Percentiles rank a stretch among this genome's conserved stretches.
Conservation (phyloP, 352 stramenopile genomes). For the Pythium aristosporum region DNA sequence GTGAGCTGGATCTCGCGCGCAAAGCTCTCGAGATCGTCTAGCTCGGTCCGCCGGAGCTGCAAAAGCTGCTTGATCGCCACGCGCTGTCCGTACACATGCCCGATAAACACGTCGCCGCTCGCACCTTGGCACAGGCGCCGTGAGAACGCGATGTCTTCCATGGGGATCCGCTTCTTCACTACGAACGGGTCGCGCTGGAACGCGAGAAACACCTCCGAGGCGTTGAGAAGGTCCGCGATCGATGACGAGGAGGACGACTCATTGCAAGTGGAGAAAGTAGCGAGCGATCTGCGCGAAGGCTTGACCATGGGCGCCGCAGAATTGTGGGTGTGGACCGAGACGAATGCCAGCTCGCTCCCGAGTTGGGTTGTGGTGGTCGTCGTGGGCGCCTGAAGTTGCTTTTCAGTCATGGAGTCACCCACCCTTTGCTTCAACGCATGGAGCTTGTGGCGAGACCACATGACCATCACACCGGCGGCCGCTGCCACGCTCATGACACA, state of each 20-base stretch:
- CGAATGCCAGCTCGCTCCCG: slow-evolving; percentile 11
- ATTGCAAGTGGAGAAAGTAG: slow-evolving; percentile 3
- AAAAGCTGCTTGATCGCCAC: slow-evolving; percentile 55
- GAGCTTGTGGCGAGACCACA: slow-evolving; percentile 5
- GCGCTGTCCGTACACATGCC: slow-evolving; percentile 29
- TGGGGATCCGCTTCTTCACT: slow-evolving; percentile 43
- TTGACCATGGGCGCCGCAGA: slow-evolving; percentile 1
- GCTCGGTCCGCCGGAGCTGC: slow-evolving; percentile 37
- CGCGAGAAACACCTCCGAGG: slow-evolving; percentile 43
- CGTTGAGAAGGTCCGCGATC: slow-evolving; percentile 44
- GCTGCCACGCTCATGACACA: slow-evolving; percentile 5
- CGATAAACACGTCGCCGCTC: slow-evolving; percentile 44
- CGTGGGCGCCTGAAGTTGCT: slow-evolving; percentile 1
- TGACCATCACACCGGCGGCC: not conserved
- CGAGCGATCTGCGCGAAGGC: not conserved
- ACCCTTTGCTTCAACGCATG: not conserved
- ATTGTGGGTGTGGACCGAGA: slow-evolving; percentile 3
- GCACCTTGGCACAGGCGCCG: slow-evolving; percentile 37
- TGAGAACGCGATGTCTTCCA: slow-evolving; percentile 48
- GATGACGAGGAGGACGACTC: slow-evolving; percentile 20
- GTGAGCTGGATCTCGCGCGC: slow-evolving; percentile 55
- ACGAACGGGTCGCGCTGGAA: slow-evolving; percentile 56
- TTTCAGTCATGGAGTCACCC: slow-evolving; percentile 1
- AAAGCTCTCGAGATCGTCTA: slow-evolving; percentile 52
- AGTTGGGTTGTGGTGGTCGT: not conserved